Percentiles rank a stretch among this genome's conserved stretches.
Evolutionary conservation across 257 asterid species (phyloP).

Genomic region (Nicotiana sylvestris): DNA sequence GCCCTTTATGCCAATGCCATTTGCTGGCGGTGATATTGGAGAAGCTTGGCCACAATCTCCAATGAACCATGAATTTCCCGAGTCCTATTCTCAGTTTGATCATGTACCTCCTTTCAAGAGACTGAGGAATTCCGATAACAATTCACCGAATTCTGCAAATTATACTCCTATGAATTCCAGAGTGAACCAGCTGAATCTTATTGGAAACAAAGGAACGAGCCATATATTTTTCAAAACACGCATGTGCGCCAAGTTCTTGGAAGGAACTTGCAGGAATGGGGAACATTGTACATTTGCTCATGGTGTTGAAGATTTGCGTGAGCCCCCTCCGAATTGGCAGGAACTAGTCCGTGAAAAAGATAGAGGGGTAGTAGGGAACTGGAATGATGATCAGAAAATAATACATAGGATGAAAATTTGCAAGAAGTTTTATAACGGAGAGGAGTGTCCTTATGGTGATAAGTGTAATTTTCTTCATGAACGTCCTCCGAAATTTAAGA

Average conservation of each 20-base stretch:
- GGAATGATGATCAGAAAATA: conserved; percentile 60
- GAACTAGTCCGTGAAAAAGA: conserved; percentile 66
- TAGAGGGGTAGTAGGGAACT: conserved; percentile 27
- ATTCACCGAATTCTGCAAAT: conserved; percentile 23
- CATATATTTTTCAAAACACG: conserved; percentile 82
- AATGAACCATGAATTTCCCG: conserved; percentile 27
- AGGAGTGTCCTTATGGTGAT: conserved; percentile 86
- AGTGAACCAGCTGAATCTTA: conserved; percentile 30
- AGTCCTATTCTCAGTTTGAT: conserved; percentile 30
- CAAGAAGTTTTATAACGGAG: conserved; percentile 72
- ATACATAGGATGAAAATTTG: conserved; percentile 72
- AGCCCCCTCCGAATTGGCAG: conserved; percentile 89
- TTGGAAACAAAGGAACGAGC: conserved; percentile 49
- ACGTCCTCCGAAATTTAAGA: conserved; percentile 36
- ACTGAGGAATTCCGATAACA: conserved; percentile 35
- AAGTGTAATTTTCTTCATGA: conserved; percentile 77
- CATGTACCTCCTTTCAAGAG: conserved; percentile 35
- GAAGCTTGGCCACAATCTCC: conserved; percentile 38
- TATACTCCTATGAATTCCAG: conserved; percentile 25
- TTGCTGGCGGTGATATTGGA: conserved; percentile 32
- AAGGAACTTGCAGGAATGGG: conserved; percentile 70
- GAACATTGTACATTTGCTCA: conserved; percentile 81
- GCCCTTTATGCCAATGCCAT: conserved; percentile 27
- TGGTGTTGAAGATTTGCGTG: conserved; percentile 55
- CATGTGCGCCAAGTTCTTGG: conserved; percentile 56